These are phyloP conservation scores for Kuraishia ogatae DNA, from an alignment of 805 yeast species.

Conservation along the genomic window DNA sequence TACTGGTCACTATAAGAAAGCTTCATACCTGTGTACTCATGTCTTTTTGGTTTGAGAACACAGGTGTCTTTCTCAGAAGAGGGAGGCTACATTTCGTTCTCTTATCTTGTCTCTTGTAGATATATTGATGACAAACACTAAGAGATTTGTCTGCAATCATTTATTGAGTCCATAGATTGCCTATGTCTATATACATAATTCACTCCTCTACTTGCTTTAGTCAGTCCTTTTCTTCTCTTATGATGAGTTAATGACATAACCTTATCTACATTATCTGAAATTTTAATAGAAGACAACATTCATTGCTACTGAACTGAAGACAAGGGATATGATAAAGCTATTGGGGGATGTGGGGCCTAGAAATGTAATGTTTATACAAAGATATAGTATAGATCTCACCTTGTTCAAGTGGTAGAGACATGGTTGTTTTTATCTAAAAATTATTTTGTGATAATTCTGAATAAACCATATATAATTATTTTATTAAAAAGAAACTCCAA, in stretches of 20 bases:
- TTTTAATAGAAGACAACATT: not conserved
- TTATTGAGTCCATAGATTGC: too few relatives aligned
- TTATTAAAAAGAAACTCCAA: not conserved
- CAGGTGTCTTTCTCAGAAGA: not conserved
- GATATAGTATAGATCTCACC: too few relatives aligned
- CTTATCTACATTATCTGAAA: slow-evolving; percentile 1
- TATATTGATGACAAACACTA: too few relatives aligned
- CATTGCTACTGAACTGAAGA: not conserved
- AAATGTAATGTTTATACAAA: too few relatives aligned
- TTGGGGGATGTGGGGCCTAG: too few relatives aligned
- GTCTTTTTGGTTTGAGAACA: not conserved
- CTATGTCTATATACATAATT: not conserved
- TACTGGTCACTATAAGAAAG: too few relatives aligned
- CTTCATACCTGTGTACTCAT: not conserved
- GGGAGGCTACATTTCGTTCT: not conserved
- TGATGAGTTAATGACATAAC: not conserved
- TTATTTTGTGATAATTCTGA: too few relatives aligned
- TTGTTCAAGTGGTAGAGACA: too few relatives aligned
- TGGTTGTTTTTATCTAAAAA: too few relatives aligned
- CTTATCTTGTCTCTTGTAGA: too few relatives aligned
- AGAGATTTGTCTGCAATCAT: too few relatives aligned
- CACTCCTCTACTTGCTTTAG: not conserved
- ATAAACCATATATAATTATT: too few relatives aligned
- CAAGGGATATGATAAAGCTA: not conserved
- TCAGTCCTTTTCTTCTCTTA: not conserved